Conservation (phyloP, 768 basidiomycete genomes). For the Floccularia luteovirens region DNA sequence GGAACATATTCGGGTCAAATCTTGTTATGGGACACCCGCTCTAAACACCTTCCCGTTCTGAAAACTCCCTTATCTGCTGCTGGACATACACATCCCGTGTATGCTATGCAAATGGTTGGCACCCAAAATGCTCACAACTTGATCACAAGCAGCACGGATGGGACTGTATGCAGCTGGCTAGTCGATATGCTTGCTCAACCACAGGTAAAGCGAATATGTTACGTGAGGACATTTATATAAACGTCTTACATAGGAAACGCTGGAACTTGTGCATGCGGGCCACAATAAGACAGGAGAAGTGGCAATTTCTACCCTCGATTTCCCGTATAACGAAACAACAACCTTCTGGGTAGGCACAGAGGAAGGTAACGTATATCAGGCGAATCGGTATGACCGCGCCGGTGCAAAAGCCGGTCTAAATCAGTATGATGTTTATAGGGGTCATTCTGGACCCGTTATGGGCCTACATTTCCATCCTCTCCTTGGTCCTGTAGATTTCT, state of each 20-base stretch:
- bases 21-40: constrained; percentile 95
- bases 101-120: constrained; percentile 97
- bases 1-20: constrained; percentile 99
- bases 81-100: constrained; percentile 97
- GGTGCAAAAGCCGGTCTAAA: constrained; percentile 95
- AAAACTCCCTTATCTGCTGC: constrained; percentile 95
- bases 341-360: constrained; percentile 98
- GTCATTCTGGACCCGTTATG: constrained; percentile 90
- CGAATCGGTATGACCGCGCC: constrained; percentile 94
- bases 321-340: constrained; percentile 93
- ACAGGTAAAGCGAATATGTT: constrained; percentile 47
- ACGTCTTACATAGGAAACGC: constrained; percentile 66
- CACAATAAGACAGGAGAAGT: constrained; percentile 98
- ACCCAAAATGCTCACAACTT: constrained; percentile 98
- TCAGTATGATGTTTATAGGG: constrained; percentile 87
- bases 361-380: constrained; percentile 95
- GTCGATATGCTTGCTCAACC: constrained; percentile 99
- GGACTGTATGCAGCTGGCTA: constrained; percentile 94
- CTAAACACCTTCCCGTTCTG: constrained; percentile 90
- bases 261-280: constrained; percentile 81
- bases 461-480: constrained; percentile 93
- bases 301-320: constrained; percentile 87
- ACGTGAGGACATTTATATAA: not conserved
- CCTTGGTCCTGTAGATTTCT: constrained; percentile 88
- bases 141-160: constrained; percentile 95